These are phyloP conservation scores for Akanthomyces lecanii DNA, from an alignment of 2,329 filamentous ascomycete species.

Conservation along the genomic window DNA sequence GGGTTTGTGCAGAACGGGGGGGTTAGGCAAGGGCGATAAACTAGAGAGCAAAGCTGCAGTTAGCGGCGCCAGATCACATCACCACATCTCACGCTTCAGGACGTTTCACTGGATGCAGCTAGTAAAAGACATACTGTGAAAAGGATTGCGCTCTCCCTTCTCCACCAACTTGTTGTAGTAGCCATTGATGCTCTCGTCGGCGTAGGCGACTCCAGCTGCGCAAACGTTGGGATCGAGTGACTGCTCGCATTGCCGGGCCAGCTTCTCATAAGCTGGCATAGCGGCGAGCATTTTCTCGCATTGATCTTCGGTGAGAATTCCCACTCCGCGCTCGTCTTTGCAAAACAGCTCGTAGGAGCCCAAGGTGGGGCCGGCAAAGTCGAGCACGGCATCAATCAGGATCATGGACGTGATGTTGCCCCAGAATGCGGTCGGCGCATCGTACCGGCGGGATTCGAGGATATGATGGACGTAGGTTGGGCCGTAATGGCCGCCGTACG, in stretches of 20 bases:
- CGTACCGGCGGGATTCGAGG: slow-evolving; percentile 17
- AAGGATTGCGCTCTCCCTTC: slow-evolving; percentile 37
- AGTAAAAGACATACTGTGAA: slow-evolving; percentile 37
- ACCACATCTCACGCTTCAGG: slow-evolving; percentile 35
- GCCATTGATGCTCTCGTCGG: slow-evolving; percentile 19
- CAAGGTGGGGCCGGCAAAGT: slow-evolving; percentile 11
- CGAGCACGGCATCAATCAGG: slow-evolving; percentile 19
- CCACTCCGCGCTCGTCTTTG: slow-evolving; percentile 12
- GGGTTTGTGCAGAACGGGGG: slow-evolving; percentile 16
- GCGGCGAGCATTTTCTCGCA: slow-evolving; percentile 31
- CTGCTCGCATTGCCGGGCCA: slow-evolving; percentile 64
- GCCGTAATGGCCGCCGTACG: slow-evolving; percentile 34
- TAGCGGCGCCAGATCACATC: background rate
- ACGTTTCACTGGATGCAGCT: slow-evolving; percentile 23
- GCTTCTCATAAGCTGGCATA: slow-evolving; percentile 41
- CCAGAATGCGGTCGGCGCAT: slow-evolving; percentile 19
- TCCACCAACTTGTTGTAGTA: slow-evolving; percentile 38
- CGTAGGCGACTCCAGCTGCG: background rate
- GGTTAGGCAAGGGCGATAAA: slow-evolving; percentile 15
- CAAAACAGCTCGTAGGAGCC: slow-evolving; percentile 22
- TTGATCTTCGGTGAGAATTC: slow-evolving; percentile 20
- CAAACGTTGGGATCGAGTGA: slow-evolving; percentile 85
- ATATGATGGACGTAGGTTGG: slow-evolving; percentile 26
- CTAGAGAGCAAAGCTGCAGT: background rate
- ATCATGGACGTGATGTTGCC: slow-evolving; percentile 63